A percentile compares a stretch with the other conserved stretches of the same genome.
phyloP scores from a whole-genome alignment of 345 rosid species.

The Firmiana major region DNA sequence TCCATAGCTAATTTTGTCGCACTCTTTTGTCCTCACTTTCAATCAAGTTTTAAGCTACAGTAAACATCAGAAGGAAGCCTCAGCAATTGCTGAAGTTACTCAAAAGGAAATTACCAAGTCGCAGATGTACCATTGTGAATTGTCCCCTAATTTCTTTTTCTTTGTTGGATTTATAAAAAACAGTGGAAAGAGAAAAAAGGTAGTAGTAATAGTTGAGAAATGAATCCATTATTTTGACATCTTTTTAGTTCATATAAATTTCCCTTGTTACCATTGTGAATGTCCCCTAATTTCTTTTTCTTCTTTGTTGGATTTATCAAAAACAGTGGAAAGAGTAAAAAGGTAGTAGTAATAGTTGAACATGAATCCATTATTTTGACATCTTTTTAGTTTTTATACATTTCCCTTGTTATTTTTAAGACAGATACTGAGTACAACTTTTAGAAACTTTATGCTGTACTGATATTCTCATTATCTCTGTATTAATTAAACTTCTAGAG shows the following conservation, averaged over 20 bases:
- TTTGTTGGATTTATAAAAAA: background rate
- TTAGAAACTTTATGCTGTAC: background rate
- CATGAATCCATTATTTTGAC: background rate
- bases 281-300: background rate
- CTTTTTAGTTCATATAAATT: too few relatives aligned
- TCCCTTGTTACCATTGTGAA: background rate
- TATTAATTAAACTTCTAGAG: background rate
- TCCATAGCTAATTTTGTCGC: slow-evolving; percentile 4
- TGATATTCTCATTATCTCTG: background rate
- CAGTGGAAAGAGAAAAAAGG: background rate
- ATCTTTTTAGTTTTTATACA: too few relatives aligned
- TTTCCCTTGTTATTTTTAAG: background rate
- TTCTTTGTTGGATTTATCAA: background rate
- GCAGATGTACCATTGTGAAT: background rate
- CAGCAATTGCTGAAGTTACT: background rate
- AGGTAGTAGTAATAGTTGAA: background rate
- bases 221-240: background rate
- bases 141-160: background rate
- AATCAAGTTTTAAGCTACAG: background rate
- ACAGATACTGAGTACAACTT: background rate
- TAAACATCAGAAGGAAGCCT: background rate
- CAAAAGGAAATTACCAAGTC: background rate
- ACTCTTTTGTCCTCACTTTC: background rate
- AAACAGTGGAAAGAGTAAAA: background rate
- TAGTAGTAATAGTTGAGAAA: background rate